phyloP scores from a whole-genome alignment of 495 filamentous ascomycete genomes.

The Letharia lupina region DNA sequence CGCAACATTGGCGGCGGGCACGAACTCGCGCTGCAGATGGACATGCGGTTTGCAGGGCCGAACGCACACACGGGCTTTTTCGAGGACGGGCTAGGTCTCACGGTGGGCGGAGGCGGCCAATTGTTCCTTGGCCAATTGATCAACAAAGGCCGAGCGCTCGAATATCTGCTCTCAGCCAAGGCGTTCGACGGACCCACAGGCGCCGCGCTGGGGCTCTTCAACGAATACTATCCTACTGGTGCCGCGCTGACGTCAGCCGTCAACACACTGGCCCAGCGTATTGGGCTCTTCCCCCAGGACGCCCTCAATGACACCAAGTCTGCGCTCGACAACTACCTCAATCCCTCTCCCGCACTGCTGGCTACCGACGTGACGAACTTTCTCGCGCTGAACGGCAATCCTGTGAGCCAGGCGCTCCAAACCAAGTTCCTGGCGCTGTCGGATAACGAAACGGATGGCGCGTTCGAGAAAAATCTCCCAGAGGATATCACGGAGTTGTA shows the following conservation, averaged over 20 bases:
- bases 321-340: neutral
- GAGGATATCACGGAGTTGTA: neutral
- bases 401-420: neutral
- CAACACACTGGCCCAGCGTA: conserved; percentile 11
- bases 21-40: conserved; percentile 25
- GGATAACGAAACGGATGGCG: neutral
- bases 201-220: conserved; percentile 11
- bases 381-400: neutral
- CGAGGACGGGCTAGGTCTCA: conserved; percentile 17
- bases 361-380: neutral
- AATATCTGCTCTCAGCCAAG: conserved; percentile 8
- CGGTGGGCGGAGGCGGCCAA: conserved; percentile 7
- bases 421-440: neutral
- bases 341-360: too few relatives aligned
- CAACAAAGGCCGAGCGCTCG: conserved; percentile 12
- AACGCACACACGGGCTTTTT: conserved; percentile 17
- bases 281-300: conserved; percentile 8
- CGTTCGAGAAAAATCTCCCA: neutral
- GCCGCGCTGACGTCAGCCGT: neutral
- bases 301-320: conserved; percentile 11
- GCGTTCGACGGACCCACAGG: conserved; percentile 5
- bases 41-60: conserved; percentile 29
- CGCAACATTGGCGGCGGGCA: conserved; percentile 25
- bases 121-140: conserved; percentile 5
- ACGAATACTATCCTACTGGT: neutral